These are phyloP conservation scores for Cladosporium sp. DNA, from an alignment of 2,329 filamentous ascomycete genomes.

Conservation along the genomic window DNA sequence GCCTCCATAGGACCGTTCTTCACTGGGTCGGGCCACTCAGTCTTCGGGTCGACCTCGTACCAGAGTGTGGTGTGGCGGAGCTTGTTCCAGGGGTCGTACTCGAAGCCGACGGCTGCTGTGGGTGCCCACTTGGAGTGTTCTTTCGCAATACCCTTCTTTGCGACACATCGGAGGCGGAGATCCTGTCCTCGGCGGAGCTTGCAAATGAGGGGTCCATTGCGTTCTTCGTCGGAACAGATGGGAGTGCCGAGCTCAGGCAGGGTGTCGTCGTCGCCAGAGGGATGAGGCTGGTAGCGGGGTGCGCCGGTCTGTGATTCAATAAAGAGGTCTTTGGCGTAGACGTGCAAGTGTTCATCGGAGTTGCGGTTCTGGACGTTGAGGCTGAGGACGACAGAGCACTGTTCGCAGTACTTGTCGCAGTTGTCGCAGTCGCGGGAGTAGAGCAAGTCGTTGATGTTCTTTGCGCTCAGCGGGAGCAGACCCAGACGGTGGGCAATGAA, in stretches of 20 bases:
- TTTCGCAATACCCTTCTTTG: conserved; percentile 98
- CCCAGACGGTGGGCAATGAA: conserved; percentile 92
- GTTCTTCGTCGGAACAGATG: conserved; percentile 79
- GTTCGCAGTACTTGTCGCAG: conserved; percentile 91
- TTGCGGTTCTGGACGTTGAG: conserved; percentile 73
- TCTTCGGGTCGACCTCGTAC: conserved; percentile 74
- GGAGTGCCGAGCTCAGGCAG: conserved; percentile 65
- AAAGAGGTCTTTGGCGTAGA: conserved; percentile 87
- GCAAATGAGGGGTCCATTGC: conserved; percentile 80
- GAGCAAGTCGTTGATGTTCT: conserved; percentile 76
- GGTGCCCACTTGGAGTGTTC: conserved; percentile 99
- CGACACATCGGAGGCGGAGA: conserved; percentile 85
- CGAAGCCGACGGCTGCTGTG: conserved; percentile 88
- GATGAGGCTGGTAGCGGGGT: conserved; percentile 72
- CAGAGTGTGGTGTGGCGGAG: conserved; percentile 88
- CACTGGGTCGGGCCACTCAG: conserved; percentile 38
- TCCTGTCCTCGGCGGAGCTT: conserved; percentile 91
- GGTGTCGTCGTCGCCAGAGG: conserved; percentile 70
- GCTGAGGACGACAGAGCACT: conserved; percentile 82
- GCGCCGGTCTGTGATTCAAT: conserved; percentile 56
- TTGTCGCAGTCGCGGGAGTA: conserved; percentile 89
- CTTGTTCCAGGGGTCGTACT: conserved; percentile 98
- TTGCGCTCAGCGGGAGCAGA: conserved; percentile 82
- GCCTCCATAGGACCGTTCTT: conserved; percentile 77
- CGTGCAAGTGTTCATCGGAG: conserved; percentile 84